Percentiles rank a stretch among this genome's conserved stretches.
Evolutionary conservation across 495 filamentous ascomycete genomes (phyloP).

Genomic region (Jackrogersella multiformis): DNA sequence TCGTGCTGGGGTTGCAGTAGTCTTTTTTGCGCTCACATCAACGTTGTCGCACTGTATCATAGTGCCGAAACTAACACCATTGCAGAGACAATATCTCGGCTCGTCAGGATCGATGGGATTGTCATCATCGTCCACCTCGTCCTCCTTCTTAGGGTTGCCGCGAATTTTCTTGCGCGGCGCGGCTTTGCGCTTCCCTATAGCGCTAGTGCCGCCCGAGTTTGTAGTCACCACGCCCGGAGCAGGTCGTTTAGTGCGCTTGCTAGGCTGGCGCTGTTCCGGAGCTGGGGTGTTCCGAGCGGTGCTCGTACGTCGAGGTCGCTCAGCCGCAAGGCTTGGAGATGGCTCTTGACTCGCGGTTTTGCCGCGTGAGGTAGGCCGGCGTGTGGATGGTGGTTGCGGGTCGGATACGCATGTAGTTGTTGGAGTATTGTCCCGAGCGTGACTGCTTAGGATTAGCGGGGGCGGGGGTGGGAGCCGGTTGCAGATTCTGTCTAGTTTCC

Average conservation of each 20-base stretch:
- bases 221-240: constrained; percentile 80
- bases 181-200: constrained; percentile 80
- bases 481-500: constrained; percentile 46
- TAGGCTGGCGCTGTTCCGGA: constrained; percentile 56
- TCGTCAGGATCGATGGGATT: constrained; percentile 90
- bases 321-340: constrained; percentile 54
- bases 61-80: constrained; percentile 87
- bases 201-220: constrained; percentile 74
- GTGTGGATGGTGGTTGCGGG: constrained; percentile 30
- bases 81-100: constrained; percentile 89
- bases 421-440: constrained; percentile 35
- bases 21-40: constrained; percentile 69
- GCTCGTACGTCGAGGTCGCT: constrained; percentile 64
- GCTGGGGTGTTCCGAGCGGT: constrained; percentile 67
- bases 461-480: constrained; percentile 44
- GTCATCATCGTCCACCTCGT: constrained; percentile 68
- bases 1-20: constrained; percentile 28
- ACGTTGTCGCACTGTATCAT: constrained; percentile 96
- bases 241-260: constrained; percentile 70
- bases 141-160: constrained; percentile 60
- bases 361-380: constrained; percentile 58
- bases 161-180: constrained; percentile 72
- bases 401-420: constrained; percentile 31
- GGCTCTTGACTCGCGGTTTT: constrained; percentile 62
- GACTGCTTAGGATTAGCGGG: constrained; percentile 47